Evolutionary conservation across 2,329 filamentous ascomycete species (phyloP).

Genomic region (Aspergillus ustus): DNA sequence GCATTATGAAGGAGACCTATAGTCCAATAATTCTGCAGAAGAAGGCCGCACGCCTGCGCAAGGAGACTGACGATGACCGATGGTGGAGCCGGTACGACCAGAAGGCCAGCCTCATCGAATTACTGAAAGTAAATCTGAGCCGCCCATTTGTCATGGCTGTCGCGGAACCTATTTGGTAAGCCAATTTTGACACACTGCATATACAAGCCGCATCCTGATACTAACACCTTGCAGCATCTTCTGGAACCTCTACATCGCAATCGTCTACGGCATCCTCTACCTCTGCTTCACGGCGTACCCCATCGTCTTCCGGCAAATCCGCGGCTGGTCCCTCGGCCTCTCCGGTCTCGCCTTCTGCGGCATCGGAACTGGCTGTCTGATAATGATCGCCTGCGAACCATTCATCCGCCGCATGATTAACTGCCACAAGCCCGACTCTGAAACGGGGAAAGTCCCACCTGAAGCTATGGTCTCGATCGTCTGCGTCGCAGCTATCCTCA

Average conservation of each 20-base stretch:
- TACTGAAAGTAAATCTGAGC: conserved; percentile 76
- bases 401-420: conserved; percentile 79
- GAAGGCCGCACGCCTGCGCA: conserved; percentile 67
- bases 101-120: conserved; percentile 63
- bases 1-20: conserved; percentile 74
- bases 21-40: conserved; percentile 70
- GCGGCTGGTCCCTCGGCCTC: conserved; percentile 76
- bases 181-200: background rate
- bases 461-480: conserved; percentile 83
- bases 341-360: conserved; percentile 80
- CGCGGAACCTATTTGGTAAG: conserved; percentile 82
- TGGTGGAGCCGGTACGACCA: conserved; percentile 85
- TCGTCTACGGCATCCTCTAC: conserved; percentile 86
- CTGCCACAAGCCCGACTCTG: conserved; percentile 72
- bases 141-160: conserved; percentile 77
- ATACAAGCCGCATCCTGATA: background rate
- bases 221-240: conserved; percentile 61
- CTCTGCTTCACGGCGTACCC: conserved; percentile 91
- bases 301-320: conserved; percentile 74
- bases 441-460: conserved; percentile 72
- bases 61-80: conserved; percentile 70
- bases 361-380: conserved; percentile 62
- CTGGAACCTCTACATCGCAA: conserved; percentile 72
- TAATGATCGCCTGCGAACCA: conserved; percentile 63
- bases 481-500: conserved; percentile 74